These are phyloP conservation scores for Phytophthora constricta DNA, from an alignment of 352 stramenopile species.

Conservation along the genomic window DNA sequence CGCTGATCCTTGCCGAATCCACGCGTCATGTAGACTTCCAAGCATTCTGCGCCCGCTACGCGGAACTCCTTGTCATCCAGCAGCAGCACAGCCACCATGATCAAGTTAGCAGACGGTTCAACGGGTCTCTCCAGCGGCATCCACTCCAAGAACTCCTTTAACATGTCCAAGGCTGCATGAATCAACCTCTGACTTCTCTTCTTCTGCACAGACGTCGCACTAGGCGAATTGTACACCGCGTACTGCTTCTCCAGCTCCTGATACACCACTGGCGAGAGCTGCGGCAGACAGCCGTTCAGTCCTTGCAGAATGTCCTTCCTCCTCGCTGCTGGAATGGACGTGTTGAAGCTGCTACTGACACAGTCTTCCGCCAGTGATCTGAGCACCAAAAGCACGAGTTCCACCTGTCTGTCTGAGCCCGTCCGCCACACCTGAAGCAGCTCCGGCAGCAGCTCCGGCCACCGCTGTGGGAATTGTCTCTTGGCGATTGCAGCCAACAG, in stretches of 20 bases:
- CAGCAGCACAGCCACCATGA: conserved; percentile 65
- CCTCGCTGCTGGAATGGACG: conserved; percentile 69
- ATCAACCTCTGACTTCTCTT: conserved; percentile 61
- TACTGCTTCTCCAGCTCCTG: conserved; percentile 81
- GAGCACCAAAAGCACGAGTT: conserved; percentile 76
- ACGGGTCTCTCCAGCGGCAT: conserved; percentile 73
- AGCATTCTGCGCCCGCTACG: conserved; percentile 63
- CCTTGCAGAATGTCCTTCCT: conserved; percentile 85
- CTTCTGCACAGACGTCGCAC: conserved; percentile 22
- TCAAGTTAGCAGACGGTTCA: conserved; percentile 62
- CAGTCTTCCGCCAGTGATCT: conserved; percentile 82
- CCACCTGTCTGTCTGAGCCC: conserved; percentile 52
- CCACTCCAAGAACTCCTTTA: conserved; percentile 87
- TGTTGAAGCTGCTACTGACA: conserved; percentile 82
- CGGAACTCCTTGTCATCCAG: conserved; percentile 64
- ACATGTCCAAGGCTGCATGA: conserved; percentile 67
- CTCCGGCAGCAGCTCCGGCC: conserved; percentile 70
- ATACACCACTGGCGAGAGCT: conserved; percentile 77
- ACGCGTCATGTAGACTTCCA: conserved; percentile 75
- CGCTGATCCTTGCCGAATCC: conserved; percentile 77
- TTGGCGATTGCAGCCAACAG: conserved; percentile 79
- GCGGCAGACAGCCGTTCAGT: conserved; percentile 70
- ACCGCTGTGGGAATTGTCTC: conserved; percentile 84
- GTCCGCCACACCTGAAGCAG: conserved; percentile 68
- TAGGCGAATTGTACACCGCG: conserved; percentile 42